A percentile compares a stretch with the other conserved stretches of the same genome.
Evolutionary conservation across 495 filamentous ascomycete species (phyloP).

Genomic region (Staphylotrichum tortipilum): DNA sequence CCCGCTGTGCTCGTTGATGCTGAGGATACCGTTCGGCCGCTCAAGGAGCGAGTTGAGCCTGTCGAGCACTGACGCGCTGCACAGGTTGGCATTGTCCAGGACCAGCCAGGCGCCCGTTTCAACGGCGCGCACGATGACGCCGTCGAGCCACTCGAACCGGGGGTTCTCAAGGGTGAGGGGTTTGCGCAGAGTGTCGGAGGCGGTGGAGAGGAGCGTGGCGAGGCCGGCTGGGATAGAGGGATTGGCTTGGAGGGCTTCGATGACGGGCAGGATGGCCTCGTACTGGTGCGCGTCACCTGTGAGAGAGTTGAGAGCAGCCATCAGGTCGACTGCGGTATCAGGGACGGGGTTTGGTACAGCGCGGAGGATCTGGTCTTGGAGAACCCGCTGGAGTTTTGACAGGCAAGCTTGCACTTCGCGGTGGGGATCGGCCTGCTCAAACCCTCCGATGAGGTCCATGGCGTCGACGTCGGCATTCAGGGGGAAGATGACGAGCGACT

Average conservation of each 20-base stretch:
- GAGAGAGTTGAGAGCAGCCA: constrained; percentile 28
- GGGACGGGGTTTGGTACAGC: constrained; percentile 38
- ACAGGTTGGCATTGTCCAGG: constrained; percentile 94
- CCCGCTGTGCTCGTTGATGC: constrained; percentile 83
- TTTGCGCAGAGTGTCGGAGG: constrained; percentile 31
- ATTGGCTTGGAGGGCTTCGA: constrained; percentile 23
- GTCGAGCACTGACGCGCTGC: constrained; percentile 88
- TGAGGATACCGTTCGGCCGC: constrained; percentile 67
- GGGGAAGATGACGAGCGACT: constrained; percentile 64
- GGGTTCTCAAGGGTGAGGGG: constrained; percentile 51
- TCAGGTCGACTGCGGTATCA: constrained; percentile 33
- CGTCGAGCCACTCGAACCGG: constrained; percentile 94
- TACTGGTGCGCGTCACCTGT: constrained; percentile 22
- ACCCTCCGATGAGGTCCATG: constrained; percentile 93
- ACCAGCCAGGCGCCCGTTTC: constrained; percentile 85
- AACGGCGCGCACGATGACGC: constrained; percentile 77
- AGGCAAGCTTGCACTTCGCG: constrained; percentile 53
- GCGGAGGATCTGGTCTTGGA: constrained; percentile 46
- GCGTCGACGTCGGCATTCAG: constrained; percentile 91
- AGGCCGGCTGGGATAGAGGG: constrained; percentile 22
- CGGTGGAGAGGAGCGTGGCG: constrained; percentile 19
- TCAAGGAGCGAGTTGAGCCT: constrained; percentile 91
- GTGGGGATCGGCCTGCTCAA: constrained; percentile 82
- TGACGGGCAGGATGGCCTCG: constrained; percentile 22
- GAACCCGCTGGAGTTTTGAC: constrained; percentile 43